Base-by-base conservation (phyloP, 176 grass and related monocot genomes). In the Cenchrus purpureus region DNA sequence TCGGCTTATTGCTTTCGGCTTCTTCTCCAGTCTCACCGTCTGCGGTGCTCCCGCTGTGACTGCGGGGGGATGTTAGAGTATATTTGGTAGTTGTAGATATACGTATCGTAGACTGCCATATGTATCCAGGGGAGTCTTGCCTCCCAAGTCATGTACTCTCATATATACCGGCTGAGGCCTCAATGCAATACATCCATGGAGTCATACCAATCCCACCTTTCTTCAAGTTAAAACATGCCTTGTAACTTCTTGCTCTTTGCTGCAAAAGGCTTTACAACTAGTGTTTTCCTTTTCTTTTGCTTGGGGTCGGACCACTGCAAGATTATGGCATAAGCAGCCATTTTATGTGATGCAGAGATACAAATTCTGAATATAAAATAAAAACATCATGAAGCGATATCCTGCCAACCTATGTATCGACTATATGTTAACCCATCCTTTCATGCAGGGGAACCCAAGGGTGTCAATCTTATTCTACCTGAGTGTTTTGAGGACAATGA, bases 401-500 rank as follows among this genome's bases (percentile, higher is more conserved):
- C 74, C 3, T 6, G 17, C 15, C 6, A 66, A 52, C 58, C 42
- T 53, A 79, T 44, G 28, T 12, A 53, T 82, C 6, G 28, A 81
- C 25, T 84, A 80, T 77, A 46, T 84, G 45, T 48, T 72, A 78
- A 66, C 57, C 8, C 3, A 10, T 72, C 2, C 64, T 87, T 69
- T 88, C 65, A 72, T 82, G 74, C 89, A 99, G 97, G 89, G 43
- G 89, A 92, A 54, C 97, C 93, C 74, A 96, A 87, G 73, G 91
- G 91, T 76, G 66, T 87, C 67, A 73, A 89, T 83, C 90, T 98
- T 84, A 58, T 92, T 84, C 60, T 95, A 78, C 91, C 93, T 12
- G 82, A 82, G 34, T 99, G 90, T 94, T 84, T 78, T 63, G 73
- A 99, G 90, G 97, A 99, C 77, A 83, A 68, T 40, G 93, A 96